These are phyloP conservation scores for Aspergillus sp. DNA, from an alignment of 2,329 filamentous ascomycete species.

Conservation along the genomic window DNA sequence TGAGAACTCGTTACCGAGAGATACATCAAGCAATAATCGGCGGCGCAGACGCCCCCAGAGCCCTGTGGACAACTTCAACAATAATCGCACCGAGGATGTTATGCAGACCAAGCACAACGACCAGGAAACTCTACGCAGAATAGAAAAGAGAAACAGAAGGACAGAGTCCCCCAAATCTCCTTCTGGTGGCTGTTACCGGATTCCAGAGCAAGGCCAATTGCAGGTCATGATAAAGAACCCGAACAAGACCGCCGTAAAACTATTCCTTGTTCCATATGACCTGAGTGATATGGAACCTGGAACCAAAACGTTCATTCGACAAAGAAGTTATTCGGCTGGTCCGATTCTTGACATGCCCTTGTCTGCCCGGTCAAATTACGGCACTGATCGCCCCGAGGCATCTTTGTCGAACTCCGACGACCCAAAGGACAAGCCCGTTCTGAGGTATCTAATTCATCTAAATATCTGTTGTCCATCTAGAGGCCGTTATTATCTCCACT, in stretches of 20 bases:
- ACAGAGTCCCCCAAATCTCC: conserved; percentile 65
- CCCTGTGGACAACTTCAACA: conserved; percentile 16
- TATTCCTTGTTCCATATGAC: conserved; percentile 93
- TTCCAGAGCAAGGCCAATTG: conserved; percentile 88
- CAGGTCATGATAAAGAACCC: conserved; percentile 98
- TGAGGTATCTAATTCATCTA: conserved; percentile 88
- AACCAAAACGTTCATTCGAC: conserved; percentile 93
- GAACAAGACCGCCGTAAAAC: conserved; percentile 95
- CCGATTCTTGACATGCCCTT: conserved; percentile 74
- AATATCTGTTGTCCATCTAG: conserved; percentile 87
- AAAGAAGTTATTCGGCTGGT: conserved; percentile 87
- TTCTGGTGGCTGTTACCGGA: conserved; percentile 86
- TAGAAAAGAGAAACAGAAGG: conserved; percentile 61
- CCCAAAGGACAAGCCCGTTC: conserved; percentile 59
- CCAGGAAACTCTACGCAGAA: conserved; percentile 43
- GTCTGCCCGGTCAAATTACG: conserved; percentile 40
- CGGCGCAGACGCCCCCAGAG: conserved; percentile 41
- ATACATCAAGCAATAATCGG: conserved; percentile 40
- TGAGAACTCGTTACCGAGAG: conserved; percentile 69
- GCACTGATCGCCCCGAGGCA: conserved; percentile 56
- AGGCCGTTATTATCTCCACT: conserved; percentile 86
- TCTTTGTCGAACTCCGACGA: conserved; percentile 47
- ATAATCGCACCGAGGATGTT: conserved; percentile 11
- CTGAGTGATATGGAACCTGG: conserved; percentile 87
- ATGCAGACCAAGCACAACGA: conserved; percentile 13